Base-by-base conservation (phyloP, 2,329 filamentous ascomycete genomes). In the Ophiosphaerella narmari region DNA sequence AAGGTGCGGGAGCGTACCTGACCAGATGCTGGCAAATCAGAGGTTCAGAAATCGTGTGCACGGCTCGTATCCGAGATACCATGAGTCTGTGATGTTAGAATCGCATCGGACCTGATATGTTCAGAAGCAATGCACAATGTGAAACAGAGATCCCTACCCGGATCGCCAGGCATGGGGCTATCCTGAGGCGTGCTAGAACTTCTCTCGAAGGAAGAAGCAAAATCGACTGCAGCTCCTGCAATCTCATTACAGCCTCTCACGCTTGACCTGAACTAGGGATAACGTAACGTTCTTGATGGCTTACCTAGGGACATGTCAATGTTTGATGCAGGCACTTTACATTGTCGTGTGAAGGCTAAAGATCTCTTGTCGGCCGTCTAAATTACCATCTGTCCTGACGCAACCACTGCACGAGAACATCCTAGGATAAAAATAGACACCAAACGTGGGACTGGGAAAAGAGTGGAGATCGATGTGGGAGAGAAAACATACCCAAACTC, bases 401-500 rank as follows among this genome's bases (percentile, higher is more conserved):
- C 61, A 60, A 29, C 26, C 45, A 13, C 43, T 55, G 62, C 62
- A 57, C 43, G 55, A 63, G 57, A 48, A 32, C 40, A 39, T 43
- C 41, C 45, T 32, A 35, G 18, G 33, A 12, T 46, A 50, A 44
- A 54, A 55, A 57, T 60, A 56, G 55, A 45, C 43, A 37, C 16
- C 34, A 46, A 56, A 46, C 49, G 54, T 51, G 59, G 43, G 40
- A 48, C 48, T 44, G 44, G 52, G 38, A 29, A 45, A 46, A 40
- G 48, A 51, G 51, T 33, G 48, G 48, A 52, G 40, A 57, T 39
- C 50, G 43, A 42, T 43, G 40, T 33, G 36, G 36, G 37, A 43
- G 43, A 55, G 48, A 48, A 60, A 59, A 63, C 54, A 55, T 52
- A 48, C 51, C 54, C 50, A 63, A 54, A 58, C 59, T 50, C 47